Base-by-base conservation (phyloP, 169 alveolate genomes). In the Babesia sp. region DNA sequence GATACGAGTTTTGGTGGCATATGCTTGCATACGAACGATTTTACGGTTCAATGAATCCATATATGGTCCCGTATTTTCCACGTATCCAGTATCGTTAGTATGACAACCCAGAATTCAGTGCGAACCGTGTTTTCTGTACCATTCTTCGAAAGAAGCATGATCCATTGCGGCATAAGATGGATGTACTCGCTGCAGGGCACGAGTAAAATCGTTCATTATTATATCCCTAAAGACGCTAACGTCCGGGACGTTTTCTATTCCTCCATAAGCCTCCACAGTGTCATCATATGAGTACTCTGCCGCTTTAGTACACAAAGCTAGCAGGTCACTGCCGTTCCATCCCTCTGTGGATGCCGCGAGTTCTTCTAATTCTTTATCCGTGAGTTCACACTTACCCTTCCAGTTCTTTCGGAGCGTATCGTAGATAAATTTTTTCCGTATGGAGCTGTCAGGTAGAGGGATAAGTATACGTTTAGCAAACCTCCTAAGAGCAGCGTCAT, bases 401-500 rank as follows among this genome's bases (percentile, higher is more conserved):
- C 91, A 85, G 67, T 86, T 94, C 55, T 91, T 87, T 34, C 83
- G 82, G 26, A 93, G 71, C 39, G 91, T 87, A 44, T 92, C 90
- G 71, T 87, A 67, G 53, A 96, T 93, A 53, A 93, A 89, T 39
- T 80, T 90, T n/a, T 81, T 72, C 64, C 98, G 86, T 31, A 97
- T 92, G 41, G 76, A 87, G 45, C 80, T 59, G 83, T 94, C 96
- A 33, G 98, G 99, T 22, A 94, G 91, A 16, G 97, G 98, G 24
- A 95, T 91, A 78, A 93, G 92, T 6, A 95, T 93, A 50, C 99
- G 83, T 79, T 94, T 95, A 46, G 94, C 86, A 59, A 96, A 85
- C 51, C 98, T 83, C 71, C 98, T 83, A n/a, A 96, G 84, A 18
- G 97, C 98, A 29, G 99, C 99, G 79, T 93, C 98, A 85, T 94